Conservation (phyloP, 2,329 filamentous ascomycete species). For the Venturia effusa region DNA sequence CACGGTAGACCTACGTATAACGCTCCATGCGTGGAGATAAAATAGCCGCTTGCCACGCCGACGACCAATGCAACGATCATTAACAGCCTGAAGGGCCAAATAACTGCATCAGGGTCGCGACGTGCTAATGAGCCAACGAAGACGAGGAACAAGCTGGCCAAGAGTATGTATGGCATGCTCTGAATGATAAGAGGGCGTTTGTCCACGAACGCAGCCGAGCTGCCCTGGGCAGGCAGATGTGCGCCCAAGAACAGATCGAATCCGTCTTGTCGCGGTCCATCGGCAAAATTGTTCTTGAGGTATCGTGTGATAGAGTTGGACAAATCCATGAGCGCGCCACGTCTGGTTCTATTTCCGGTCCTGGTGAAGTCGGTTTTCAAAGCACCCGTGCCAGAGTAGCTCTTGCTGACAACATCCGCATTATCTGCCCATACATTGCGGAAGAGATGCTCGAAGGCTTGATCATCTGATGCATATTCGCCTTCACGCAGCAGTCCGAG, state of each 20-base stretch:
- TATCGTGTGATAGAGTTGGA: constrained; percentile 85
- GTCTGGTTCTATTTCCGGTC: constrained; percentile 78
- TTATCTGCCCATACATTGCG: constrained; percentile 98
- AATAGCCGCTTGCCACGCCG: constrained; percentile 60
- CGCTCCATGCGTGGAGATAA: constrained; percentile 77
- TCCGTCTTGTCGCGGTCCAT: constrained; percentile 87
- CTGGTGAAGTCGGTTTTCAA: constrained; percentile 97
- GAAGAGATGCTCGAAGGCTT: constrained; percentile 79
- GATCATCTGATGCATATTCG: constrained; percentile 68
- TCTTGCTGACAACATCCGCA: constrained; percentile 83
- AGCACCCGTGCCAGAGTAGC: constrained; percentile 91
- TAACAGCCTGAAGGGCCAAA: constrained; percentile 76
- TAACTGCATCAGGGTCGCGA: constrained; percentile 57
- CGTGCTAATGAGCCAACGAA: constrained; percentile 64
- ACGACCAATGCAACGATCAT: constrained; percentile 66
- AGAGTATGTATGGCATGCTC: constrained; percentile 82
- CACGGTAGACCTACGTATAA: constrained; percentile 65
- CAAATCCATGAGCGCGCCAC: constrained; percentile 74
- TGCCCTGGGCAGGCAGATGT: constrained; percentile 64
- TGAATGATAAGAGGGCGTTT: constrained; percentile 79
- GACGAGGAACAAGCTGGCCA: constrained; percentile 76
- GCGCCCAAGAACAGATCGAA: constrained; percentile 89
- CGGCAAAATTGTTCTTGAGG: constrained; percentile 85
- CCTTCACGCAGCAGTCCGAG: constrained; percentile 67
- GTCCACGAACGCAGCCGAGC: constrained; percentile 62